phyloP scores from a whole-genome alignment of 176 grass and related monocot species.

The Triticum aestivum region DNA sequence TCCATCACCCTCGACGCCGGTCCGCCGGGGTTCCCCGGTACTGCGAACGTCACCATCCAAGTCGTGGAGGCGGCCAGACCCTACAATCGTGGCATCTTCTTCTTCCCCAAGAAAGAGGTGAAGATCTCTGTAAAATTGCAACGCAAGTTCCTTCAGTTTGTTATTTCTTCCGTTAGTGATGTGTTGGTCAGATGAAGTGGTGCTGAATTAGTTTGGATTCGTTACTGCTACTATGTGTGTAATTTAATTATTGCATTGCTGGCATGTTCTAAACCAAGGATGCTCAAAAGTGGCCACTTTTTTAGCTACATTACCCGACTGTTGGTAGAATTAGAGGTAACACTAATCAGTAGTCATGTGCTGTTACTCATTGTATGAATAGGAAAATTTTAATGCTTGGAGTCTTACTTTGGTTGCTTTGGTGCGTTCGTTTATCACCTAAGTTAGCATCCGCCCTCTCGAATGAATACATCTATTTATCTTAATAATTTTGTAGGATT shows the following conservation, averaged over 20 bases:
- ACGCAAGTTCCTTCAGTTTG: not conserved
- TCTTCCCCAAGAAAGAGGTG: conserved; percentile 68
- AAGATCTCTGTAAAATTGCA: not conserved
- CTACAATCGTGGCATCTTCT: conserved; percentile 35
- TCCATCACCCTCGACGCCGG: conserved; percentile 59
- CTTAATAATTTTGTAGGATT: not conserved
- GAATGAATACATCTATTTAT: not conserved
- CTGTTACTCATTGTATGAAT: not conserved
- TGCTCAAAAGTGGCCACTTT: not conserved
- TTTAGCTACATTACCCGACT: not conserved
- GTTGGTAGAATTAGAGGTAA: not conserved
- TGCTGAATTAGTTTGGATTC: not conserved
- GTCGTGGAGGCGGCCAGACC: conserved; percentile 63
- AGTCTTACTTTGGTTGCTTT: not conserved
- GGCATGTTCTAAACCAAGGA: not conserved
- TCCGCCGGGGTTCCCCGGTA: conserved; percentile 61
- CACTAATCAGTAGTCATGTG: not conserved
- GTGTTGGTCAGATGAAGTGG: not conserved
- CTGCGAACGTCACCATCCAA: conserved; percentile 56
- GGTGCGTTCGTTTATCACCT: not conserved
- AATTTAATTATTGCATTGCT: not conserved
- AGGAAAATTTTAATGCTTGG: not conserved
- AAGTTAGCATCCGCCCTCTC: not conserved
- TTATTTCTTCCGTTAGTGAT: not conserved
- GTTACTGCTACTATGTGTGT: not conserved